phyloP scores from a whole-genome alignment of 352 stramenopile genomes.

The Lagenidium giganteum region DNA sequence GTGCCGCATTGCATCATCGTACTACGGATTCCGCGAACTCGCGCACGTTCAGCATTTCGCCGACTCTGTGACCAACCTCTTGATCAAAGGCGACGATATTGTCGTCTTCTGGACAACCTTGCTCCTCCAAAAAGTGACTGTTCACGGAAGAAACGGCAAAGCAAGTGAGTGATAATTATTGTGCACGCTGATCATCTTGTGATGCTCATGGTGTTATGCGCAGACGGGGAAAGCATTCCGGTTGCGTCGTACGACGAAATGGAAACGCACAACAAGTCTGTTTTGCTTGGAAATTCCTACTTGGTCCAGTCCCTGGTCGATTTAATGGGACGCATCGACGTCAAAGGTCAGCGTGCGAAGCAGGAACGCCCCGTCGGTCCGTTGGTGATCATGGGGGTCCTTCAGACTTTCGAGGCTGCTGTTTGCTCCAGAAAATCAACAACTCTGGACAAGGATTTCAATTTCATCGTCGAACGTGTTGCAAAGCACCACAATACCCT shows the following conservation, averaged over 20 bases:
- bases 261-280: constrained; percentile 67
- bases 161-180: constrained; percentile 30
- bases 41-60: constrained; percentile 69
- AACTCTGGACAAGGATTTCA: constrained; percentile 69
- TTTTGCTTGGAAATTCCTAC: constrained; percentile 71
- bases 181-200: neutral
- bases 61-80: constrained; percentile 70
- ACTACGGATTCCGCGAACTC: constrained; percentile 83
- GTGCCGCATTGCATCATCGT: constrained; percentile 83
- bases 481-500: constrained; percentile 77
- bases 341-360: constrained; percentile 24
- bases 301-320: constrained; percentile 57
- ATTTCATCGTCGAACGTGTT: constrained; percentile 48
- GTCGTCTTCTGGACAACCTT: constrained; percentile 85
- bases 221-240: no score
- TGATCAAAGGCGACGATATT: constrained; percentile 80
- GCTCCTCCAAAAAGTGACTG: constrained; percentile 56
- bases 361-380: constrained; percentile 30
- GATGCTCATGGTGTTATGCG: no score
- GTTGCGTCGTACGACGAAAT: constrained; percentile 69
- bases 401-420: constrained; percentile 88
- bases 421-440: constrained; percentile 88
- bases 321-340: constrained; percentile 52
- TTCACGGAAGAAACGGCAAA: constrained; percentile 30
- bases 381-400: constrained; percentile 88